Evolutionary conservation across 768 basidiomycete species (phyloP), one percentile per base, ranked within the genome.

Genomic region (Jaapia argillacea): DNA sequence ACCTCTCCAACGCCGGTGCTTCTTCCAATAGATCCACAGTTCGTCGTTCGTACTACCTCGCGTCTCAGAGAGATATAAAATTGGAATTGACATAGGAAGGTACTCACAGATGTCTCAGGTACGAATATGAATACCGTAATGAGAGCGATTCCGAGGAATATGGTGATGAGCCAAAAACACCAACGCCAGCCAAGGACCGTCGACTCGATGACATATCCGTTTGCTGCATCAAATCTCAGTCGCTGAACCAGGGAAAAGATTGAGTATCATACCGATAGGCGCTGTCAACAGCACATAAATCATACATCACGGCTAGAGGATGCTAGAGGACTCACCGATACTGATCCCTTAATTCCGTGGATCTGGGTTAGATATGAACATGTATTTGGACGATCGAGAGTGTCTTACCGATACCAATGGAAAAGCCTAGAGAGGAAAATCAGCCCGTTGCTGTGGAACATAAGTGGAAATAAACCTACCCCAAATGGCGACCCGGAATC

Each of bases 1-100:
- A 76, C 64, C 77, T 77, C 46, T 76, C 72, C 20, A 97, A 85
- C 16, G 72, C 70, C 31, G 62, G 65, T 36, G 73, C 59, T 48
- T 83, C 81, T 50, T 72, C 76, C 63, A 91, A n/a, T n/a, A n/a
- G n/a, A n/a, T n/a, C n/a, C n/a, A n/a, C 28, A 16, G 28, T 16
- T 10, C 28, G 28, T 10, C 28, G 28, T 10, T 33, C 28, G 28
- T 33, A 33, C 28, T 33, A 33, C 16, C n/a, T n/a, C n/a, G n/a
- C n/a, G n/a, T n/a, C n/a, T n/a, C n/a, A n/a, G n/a, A n/a, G n/a
- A n/a, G n/a, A n/a, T n/a, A n/a, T n/a, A n/a, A n/a, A n/a, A n/a
- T n/a, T n/a, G n/a, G n/a, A n/a, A n/a, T n/a, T n/a, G n/a, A n/a
- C n/a, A n/a, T n/a, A n/a, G n/a, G n/a, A n/a, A n/a, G n/a, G n/a